These are phyloP conservation scores for Basidioascus undulatus DNA, from an alignment of 768 basidiomycete species.

Conservation along the genomic window DNA sequence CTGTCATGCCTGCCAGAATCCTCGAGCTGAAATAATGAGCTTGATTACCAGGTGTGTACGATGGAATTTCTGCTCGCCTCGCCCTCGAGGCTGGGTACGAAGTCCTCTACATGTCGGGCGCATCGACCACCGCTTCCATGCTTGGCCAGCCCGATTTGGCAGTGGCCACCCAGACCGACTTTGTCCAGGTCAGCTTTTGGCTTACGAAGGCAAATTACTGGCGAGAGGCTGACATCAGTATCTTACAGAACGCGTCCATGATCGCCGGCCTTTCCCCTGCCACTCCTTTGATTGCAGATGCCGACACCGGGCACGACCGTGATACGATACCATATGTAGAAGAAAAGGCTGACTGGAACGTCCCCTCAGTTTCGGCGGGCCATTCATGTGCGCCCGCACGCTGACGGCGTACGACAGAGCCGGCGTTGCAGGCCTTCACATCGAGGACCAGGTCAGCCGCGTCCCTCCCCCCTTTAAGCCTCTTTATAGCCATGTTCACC, in stretches of 20 bases:
- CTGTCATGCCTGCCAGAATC: too few species aligned
- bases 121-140: constrained; percentile 55
- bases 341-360: neutral
- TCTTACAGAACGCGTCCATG: constrained; percentile 35
- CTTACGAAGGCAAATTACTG: constrained; percentile 1
- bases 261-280: constrained; percentile 39
- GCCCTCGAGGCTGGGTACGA: constrained; percentile 56
- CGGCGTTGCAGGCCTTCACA: constrained; percentile 50
- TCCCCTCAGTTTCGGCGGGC: constrained; percentile 35
- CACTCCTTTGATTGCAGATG: constrained; percentile 47
- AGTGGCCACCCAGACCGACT: constrained; percentile 54
- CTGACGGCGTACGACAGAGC: constrained; percentile 43
- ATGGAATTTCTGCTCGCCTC: constrained; percentile 42
- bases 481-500: too few species aligned
- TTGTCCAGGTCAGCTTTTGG: constrained; percentile 27
- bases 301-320: constrained; percentile 39
- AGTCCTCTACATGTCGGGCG: constrained; percentile 60
- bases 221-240: neutral
- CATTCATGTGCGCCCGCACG: constrained; percentile 49
- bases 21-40: too few species aligned
- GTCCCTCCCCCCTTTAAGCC: too few species aligned
- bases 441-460: constrained; percentile 64
- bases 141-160: constrained; percentile 57
- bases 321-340: neutral
- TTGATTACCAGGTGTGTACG: constrained; percentile 10